Percentiles rank a stretch among this genome's conserved stretches.
Evolutionary conservation across 2,329 filamentous ascomycete species (phyloP).

Genomic region (Xenosphaeropsis pyriputrescens): DNA sequence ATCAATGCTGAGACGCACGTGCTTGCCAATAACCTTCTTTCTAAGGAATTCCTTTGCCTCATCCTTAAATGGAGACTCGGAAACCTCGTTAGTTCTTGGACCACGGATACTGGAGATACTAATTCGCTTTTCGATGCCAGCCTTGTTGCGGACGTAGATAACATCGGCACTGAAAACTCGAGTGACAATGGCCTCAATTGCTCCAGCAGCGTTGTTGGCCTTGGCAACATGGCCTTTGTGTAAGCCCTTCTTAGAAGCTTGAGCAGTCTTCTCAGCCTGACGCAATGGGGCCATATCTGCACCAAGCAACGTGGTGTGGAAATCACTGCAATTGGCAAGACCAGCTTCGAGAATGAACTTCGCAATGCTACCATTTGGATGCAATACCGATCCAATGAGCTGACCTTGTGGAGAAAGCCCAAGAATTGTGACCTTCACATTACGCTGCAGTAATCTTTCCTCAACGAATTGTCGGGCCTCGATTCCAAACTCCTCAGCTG

Average conservation of each 20-base stretch:
- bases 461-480: slow-evolving; percentile 86
- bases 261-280: slow-evolving; percentile 75
- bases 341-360: slow-evolving; percentile 82
- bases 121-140: slow-evolving; percentile 75
- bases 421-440: slow-evolving; percentile 68
- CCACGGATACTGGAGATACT: slow-evolving; percentile 87
- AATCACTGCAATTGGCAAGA: slow-evolving; percentile 84
- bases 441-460: slow-evolving; percentile 69
- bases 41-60: slow-evolving; percentile 94
- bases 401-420: slow-evolving; percentile 84
- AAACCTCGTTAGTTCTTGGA: slow-evolving; percentile 75
- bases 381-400: slow-evolving; percentile 74
- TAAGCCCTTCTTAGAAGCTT: slow-evolving; percentile 59
- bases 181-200: slow-evolving; percentile 69
- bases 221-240: slow-evolving; percentile 73
- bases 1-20: slow-evolving; percentile 78
- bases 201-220: slow-evolving; percentile 39
- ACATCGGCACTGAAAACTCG: slow-evolving; percentile 84
- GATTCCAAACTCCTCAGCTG: slow-evolving; percentile 79
- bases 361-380: slow-evolving; percentile 85
- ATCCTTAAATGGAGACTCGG: slow-evolving; percentile 76
- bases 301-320: slow-evolving; percentile 86
- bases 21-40: slow-evolving; percentile 90
- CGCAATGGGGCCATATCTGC: slow-evolving; percentile 75
- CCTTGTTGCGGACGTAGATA: slow-evolving; percentile 72